Evolutionary conservation across 352 stramenopile genomes (phyloP), one percentile per base, ranked within the genome.

Genomic region (Pythium volutum): DNA sequence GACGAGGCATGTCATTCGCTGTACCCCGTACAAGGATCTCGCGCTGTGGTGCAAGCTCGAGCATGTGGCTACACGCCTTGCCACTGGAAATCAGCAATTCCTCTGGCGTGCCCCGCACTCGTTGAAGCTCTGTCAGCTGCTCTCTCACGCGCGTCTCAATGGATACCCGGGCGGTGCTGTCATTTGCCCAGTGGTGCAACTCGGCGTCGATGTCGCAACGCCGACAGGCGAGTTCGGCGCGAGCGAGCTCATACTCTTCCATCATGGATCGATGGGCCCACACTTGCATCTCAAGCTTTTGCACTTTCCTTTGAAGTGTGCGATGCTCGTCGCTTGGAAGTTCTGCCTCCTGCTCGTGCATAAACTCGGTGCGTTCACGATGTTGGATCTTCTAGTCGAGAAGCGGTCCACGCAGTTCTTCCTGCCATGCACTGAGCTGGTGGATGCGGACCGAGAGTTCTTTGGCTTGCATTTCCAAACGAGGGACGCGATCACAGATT

Each of bases 201-300:
- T 70, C 63, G 2, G 27, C 51, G 8, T 57, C 36, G 20, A 65
- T 25, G 6, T 57, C 55, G 6, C 33, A 33, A 26, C 45, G 27
- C 3, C 33, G 49, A 15, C 18, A 22, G 1, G n/a, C 18, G 8
- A 62, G 4, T 26, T 70, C 63, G 20, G 15, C n/a, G n/a, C 41
- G 23, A 5, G 49, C 55, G 3, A 70, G 38, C 18, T 70, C 57
- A 34, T 66, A 70, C 39, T 70, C 63, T 7, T 50, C 26, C 18
- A 57, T 52, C 34, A 62, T 62, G 7, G 56, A n/a, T 29, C 25
- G 27, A n/a, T 66, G 50, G 1, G 56, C 58, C 63, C 63, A 70
- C n/a, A 66, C 48, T n/a, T 58, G 41, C 14, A 15, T 31, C 27
- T 62, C 57, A 3, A 66, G 26, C 36, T 66, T 70, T 26, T 49